Conservation (phyloP, 1,284 basidiomycete species). For the Mycosarcoma maydis region DNA sequence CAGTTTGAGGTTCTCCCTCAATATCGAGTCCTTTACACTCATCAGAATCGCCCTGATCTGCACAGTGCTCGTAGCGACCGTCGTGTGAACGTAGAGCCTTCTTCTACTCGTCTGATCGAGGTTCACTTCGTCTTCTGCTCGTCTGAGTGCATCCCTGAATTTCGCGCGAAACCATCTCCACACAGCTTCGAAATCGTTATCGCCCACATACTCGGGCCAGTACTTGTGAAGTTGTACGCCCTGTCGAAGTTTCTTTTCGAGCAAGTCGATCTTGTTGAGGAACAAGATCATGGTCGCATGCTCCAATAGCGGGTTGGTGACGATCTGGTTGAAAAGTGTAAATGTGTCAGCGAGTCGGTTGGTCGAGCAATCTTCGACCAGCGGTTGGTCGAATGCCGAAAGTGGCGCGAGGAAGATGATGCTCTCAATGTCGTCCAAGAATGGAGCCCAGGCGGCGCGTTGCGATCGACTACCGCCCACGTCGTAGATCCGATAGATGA, state of each 20-base stretch:
- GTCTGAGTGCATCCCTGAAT: constrained; percentile 31
- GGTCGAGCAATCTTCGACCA: constrained; percentile 35
- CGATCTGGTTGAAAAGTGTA: constrained; percentile 37
- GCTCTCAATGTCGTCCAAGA: constrained; percentile 38
- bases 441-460: constrained; percentile 46
- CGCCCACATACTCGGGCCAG: constrained; percentile 41
- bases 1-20: constrained; percentile 37
- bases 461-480: constrained; percentile 48
- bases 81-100: constrained; percentile 54
- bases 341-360: constrained; percentile 50
- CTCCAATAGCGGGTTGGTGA: constrained; percentile 29
- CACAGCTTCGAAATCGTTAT: constrained; percentile 50
- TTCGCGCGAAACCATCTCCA: constrained; percentile 47
- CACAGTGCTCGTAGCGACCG: constrained; percentile 48
- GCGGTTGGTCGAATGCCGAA: constrained; percentile 52
- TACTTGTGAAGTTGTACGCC: constrained; percentile 19
- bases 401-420: constrained; percentile 58
- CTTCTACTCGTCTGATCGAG: constrained; percentile 7
- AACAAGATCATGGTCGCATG: constrained; percentile 48
- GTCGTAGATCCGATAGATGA: constrained; percentile 50
- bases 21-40: constrained; percentile 50
- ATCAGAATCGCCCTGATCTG: constrained; percentile 52
- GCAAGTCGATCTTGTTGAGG: constrained; percentile 57
- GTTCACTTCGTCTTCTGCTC: constrained; percentile 6
- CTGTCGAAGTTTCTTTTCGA: constrained; percentile 34